Conservation (phyloP, 768 basidiomycete genomes). For the Boletales sp. region DNA sequence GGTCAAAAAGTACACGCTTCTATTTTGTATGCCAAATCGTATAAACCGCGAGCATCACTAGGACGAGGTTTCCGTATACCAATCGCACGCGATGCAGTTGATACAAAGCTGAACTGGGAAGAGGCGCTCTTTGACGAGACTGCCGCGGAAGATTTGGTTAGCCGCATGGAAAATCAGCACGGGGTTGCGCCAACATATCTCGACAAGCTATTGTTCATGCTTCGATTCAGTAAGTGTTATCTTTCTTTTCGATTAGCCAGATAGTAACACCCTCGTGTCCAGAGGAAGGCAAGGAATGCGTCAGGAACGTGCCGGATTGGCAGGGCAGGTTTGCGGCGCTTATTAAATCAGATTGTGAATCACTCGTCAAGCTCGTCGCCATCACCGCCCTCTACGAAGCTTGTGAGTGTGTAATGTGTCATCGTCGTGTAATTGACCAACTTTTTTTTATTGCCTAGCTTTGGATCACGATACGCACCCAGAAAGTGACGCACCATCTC, state of each 20-base stretch:
- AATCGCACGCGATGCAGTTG: background rate
- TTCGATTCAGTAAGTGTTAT: too few species aligned
- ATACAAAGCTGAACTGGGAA: conserved; percentile 17
- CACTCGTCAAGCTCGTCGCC: background rate
- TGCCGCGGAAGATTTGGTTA: conserved; percentile 10
- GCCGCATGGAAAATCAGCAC: conserved; percentile 6
- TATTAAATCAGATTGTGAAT: too few species aligned
- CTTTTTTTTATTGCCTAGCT: background rate
- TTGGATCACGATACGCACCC: background rate
- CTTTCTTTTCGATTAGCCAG: too few species aligned
- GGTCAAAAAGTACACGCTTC: conserved; percentile 27
- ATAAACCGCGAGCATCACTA: conserved; percentile 14
- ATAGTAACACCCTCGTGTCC: too few species aligned
- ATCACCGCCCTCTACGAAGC: too few species aligned
- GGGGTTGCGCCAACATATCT: conserved; percentile 10
- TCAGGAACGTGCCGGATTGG: background rate
- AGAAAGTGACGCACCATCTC: too few species aligned
- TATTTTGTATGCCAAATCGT: conserved; percentile 18
- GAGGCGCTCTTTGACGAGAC: conserved; percentile 16
- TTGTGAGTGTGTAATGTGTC: too few species aligned
- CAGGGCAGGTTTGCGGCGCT: too few species aligned
- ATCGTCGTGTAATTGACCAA: background rate
- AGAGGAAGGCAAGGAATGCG: conserved; percentile 1
- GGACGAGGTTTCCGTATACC: conserved; percentile 25
- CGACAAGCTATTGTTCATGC: conserved; percentile 5